Conservation (phyloP, 139 green algal genomes). For the Diplosphaera chodatii region DNA sequence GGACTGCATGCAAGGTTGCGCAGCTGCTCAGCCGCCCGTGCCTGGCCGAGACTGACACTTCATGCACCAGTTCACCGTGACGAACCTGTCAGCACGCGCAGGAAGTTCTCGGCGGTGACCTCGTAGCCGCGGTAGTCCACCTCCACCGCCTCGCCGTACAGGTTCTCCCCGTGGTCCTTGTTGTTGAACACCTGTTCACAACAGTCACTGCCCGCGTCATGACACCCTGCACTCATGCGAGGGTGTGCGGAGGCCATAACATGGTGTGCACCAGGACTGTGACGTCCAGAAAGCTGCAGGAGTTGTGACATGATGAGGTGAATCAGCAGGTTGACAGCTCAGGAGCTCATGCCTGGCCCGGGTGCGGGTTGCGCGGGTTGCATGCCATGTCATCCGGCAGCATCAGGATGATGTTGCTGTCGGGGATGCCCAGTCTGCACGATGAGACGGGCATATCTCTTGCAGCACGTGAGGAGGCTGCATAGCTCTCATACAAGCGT, state of each 20-base stretch:
- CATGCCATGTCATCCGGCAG: conserved; percentile 84
- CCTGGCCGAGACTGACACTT: too few species aligned
- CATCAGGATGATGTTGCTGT: conserved; percentile 93
- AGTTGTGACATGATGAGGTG: too few species aligned
- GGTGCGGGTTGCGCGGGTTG: conserved; percentile 73
- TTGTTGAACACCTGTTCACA: conserved; percentile 57
- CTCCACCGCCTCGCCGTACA: conserved; percentile 79
- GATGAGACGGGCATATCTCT: too few species aligned
- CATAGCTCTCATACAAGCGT: too few species aligned
- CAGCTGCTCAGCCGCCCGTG: too few species aligned
- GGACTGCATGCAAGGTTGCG: too few species aligned
- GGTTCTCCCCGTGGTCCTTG: conserved; percentile 50
- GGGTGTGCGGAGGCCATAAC: background rate
- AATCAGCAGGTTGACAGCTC: too few species aligned
- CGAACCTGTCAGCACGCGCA: conserved; percentile 78
- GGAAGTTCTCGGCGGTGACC: conserved; percentile 79
- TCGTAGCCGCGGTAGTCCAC: conserved; percentile 91
- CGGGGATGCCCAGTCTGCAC: conserved; percentile 79
- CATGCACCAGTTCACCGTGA: too few species aligned
- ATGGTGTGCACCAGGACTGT: conserved; percentile 5
- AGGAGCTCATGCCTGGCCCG: conserved; percentile 25
- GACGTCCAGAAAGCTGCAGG: too few species aligned
- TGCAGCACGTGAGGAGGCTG: too few species aligned
- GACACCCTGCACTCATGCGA: background rate
- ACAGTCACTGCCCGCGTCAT: background rate